phyloP scores from a whole-genome alignment of 2,329 filamentous ascomycete genomes.

The Verticillium klebahnii region DNA sequence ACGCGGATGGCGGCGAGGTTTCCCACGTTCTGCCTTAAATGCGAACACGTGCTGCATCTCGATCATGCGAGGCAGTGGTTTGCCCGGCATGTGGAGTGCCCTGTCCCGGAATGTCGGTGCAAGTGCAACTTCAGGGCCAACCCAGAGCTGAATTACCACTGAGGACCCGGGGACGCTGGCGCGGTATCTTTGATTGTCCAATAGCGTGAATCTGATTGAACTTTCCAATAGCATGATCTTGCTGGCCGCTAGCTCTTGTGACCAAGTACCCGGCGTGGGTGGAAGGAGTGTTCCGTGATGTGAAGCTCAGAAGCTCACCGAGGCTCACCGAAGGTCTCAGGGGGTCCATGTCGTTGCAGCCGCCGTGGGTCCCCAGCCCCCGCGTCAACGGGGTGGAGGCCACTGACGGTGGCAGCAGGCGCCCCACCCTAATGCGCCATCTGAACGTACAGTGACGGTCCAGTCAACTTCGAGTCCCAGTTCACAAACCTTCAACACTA shows the following conservation, averaged over 20 bases:
- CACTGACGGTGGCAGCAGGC: neutral
- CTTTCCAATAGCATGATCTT: too few species aligned
- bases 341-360: neutral
- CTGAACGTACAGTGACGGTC: neutral
- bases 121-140: conserved; percentile 59
- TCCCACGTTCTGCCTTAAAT: conserved; percentile 65
- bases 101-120: conserved; percentile 64
- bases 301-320: too few species aligned
- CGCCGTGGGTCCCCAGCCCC: neutral
- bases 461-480: neutral
- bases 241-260: too few species aligned
- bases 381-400: neutral
- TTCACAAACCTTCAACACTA: neutral
- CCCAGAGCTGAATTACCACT: conserved; percentile 52
- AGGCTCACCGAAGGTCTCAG: neutral
- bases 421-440: neutral
- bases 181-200: too few species aligned
- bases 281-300: too few species aligned
- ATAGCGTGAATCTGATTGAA: too few species aligned
- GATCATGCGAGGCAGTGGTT: conserved; percentile 68
- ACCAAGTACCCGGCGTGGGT: too few species aligned
- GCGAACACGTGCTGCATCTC: conserved; percentile 63
- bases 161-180: neutral
- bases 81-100: conserved; percentile 58
- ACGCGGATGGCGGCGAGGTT: conserved; percentile 50